phyloP scores from a whole-genome alignment of 2,329 filamentous ascomycete genomes.

The Akanthomyces lecanii region DNA sequence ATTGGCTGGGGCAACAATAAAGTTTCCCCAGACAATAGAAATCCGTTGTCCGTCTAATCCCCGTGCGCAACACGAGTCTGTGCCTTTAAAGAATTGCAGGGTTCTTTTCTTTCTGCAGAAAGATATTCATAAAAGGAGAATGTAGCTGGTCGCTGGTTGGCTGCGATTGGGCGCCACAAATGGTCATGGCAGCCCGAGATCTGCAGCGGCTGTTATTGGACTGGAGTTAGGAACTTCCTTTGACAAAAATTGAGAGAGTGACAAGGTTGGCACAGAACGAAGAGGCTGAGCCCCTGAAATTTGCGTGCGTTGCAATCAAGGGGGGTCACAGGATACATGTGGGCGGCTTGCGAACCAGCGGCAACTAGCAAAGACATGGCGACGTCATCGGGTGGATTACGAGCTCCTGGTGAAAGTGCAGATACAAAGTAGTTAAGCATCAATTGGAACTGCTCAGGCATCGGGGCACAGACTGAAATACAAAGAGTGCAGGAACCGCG shows the following conservation, averaged over 20 bases:
- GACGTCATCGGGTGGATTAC: slow-evolving; percentile 10
- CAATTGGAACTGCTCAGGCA: not conserved
- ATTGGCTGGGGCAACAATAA: no score
- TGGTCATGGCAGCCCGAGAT: no score
- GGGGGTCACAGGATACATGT: not conserved
- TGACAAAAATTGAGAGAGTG: not conserved
- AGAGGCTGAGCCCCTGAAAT: slow-evolving; percentile 16
- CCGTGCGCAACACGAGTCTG: no score
- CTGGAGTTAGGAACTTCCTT: no score
- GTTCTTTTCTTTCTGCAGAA: no score
- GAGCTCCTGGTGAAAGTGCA: not conserved
- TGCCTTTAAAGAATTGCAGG: no score
- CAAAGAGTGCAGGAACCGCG: not conserved
- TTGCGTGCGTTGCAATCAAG: not conserved
- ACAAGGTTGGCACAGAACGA: not conserved
- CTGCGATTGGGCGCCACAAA: no score
- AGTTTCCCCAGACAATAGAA: no score
- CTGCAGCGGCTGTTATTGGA: no score
- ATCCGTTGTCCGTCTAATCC: no score
- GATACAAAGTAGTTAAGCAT: not conserved
- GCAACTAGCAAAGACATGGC: not conserved
- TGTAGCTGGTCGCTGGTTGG: no score
- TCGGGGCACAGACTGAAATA: not conserved
- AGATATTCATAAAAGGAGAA: no score
- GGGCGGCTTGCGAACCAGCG: not conserved